These are phyloP conservation scores for Calocybe gangraenosa DNA, from an alignment of 768 basidiomycete genomes.

Conservation along the genomic window DNA sequence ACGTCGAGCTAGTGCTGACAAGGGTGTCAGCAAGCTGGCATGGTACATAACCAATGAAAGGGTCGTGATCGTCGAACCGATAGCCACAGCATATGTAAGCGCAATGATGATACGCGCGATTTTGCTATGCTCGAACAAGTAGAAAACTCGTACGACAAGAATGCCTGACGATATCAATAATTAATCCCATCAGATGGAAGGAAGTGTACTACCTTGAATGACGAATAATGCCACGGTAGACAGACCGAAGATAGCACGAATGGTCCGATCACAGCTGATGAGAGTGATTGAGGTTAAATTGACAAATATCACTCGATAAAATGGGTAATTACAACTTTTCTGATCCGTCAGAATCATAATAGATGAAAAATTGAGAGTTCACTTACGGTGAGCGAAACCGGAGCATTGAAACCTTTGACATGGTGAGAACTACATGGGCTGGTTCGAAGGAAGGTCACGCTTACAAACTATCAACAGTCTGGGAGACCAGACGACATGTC, in stretches of 20 bases:
- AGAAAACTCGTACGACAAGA: conserved; percentile 12
- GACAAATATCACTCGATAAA: no score
- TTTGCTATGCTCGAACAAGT: conserved; percentile 13
- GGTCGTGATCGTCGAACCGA: conserved; percentile 5
- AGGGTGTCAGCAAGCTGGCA: conserved; percentile 3
- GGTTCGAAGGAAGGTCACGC: no score
- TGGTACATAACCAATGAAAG: conserved; percentile 4
- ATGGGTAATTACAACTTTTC: no score
- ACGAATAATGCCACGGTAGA: conserved; percentile 12
- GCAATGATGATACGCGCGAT: conserved; percentile 8
- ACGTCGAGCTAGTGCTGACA: conserved; percentile 2
- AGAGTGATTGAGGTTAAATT: neutral
- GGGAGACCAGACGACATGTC: no score
- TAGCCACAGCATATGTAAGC: conserved; percentile 6
- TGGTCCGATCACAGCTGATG: conserved; percentile 11
- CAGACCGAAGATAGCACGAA: conserved; percentile 10
- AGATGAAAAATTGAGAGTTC: no score
- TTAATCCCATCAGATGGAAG: neutral
- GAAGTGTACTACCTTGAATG: conserved; percentile 10
- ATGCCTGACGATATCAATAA: conserved; percentile 3
- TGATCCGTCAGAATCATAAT: no score
- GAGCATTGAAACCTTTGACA: conserved; percentile 12
- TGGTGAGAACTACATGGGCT: no score
- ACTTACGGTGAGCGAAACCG: conserved; percentile 7
- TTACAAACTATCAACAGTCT: no score